phyloP scores from a whole-genome alignment of 768 basidiomycete genomes.

The Asterophora lycoperdoides region DNA sequence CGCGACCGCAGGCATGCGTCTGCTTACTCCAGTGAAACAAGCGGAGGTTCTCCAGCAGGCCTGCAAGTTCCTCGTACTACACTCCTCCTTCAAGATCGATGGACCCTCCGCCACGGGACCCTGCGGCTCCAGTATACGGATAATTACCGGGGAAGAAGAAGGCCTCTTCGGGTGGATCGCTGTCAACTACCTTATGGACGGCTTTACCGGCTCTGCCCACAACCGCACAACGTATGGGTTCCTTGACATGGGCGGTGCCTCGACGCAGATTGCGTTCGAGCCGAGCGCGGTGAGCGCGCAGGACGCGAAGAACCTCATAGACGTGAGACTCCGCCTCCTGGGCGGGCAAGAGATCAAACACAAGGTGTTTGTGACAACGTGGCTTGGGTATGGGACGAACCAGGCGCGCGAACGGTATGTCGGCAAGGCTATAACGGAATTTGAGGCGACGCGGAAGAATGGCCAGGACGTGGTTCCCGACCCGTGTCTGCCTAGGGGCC shows the following conservation, averaged over 20 bases:
- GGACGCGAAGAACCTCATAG: slow-evolving; percentile 61
- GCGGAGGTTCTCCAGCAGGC: slow-evolving; percentile 68
- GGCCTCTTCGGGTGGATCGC: slow-evolving; percentile 99
- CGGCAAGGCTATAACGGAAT: slow-evolving; percentile 55
- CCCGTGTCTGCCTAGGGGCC: slow-evolving; percentile 83
- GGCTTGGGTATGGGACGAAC: slow-evolving; percentile 98
- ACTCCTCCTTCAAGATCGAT: slow-evolving; percentile 79
- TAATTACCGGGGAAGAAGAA: slow-evolving; percentile 98
- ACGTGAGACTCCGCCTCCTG: slow-evolving; percentile 77
- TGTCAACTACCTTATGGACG: slow-evolving; percentile 98
- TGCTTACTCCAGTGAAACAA: slow-evolving; percentile 67
- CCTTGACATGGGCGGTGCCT: slow-evolving; percentile 98
- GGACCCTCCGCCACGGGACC: slow-evolving; percentile 62
- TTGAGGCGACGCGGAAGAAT: slow-evolving; percentile 38
- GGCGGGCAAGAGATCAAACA: slow-evolving; percentile 86
- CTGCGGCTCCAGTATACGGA: slow-evolving; percentile 88
- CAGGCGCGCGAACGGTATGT: slow-evolving; percentile 94
- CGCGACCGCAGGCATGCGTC: slow-evolving; percentile 96
- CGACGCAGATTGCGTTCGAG: slow-evolving; percentile 98
- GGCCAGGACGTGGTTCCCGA: slow-evolving; percentile 54
- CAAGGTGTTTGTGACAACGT: slow-evolving; percentile 95
- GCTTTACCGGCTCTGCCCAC: slow-evolving; percentile 58
- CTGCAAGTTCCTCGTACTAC: slow-evolving; percentile 68
- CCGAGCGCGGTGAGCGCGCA: slow-evolving; percentile 59
- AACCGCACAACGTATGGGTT: slow-evolving; percentile 91